Conservation (phyloP, 1,284 basidiomycete genomes). For the Pterula multifida region DNA sequence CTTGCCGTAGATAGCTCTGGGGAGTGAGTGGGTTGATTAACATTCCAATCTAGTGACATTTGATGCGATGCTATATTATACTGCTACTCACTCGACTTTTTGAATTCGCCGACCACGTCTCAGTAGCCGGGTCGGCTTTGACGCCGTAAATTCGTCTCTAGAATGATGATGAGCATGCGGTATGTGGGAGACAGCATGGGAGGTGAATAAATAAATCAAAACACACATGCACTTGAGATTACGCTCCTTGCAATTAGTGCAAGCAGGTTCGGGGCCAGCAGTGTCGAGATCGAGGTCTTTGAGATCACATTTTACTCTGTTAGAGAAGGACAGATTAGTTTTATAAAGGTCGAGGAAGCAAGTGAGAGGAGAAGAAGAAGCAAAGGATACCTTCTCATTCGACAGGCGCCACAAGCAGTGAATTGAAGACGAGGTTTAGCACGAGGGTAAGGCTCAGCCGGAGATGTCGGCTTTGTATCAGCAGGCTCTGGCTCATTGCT, state of each 20-base stretch:
- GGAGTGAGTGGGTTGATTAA: constrained; percentile 4
- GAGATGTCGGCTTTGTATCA: neutral
- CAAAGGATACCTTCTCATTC: constrained; percentile 58
- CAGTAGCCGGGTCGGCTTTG: constrained; percentile 78
- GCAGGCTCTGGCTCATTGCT: neutral
- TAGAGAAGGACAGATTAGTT: neutral
- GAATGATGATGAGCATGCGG: constrained; percentile 21
- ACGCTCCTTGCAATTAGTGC: constrained; percentile 81
- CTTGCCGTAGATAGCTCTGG: constrained; percentile 53
- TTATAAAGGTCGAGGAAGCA: constrained; percentile 3
- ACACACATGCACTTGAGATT: constrained; percentile 70
- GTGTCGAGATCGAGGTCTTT: constrained; percentile 51
- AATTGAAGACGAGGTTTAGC: constrained; percentile 54
- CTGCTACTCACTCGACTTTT: constrained; percentile 59
- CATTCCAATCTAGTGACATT: constrained; percentile 6
- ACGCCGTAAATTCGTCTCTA: constrained; percentile 81
- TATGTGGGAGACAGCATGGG: neutral
- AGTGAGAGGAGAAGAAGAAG: constrained; percentile 4
- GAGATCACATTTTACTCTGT: constrained; percentile 69
- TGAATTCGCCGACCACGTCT: constrained; percentile 75
- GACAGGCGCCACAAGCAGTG: constrained; percentile 82
- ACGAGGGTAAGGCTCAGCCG: neutral
- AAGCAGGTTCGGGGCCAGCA: constrained; percentile 44
- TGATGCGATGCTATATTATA: too few species aligned
- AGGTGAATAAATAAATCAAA: neutral